phyloP scores from a whole-genome alignment of 495 filamentous ascomycete species.

The Daldinia vernicosa region DNA sequence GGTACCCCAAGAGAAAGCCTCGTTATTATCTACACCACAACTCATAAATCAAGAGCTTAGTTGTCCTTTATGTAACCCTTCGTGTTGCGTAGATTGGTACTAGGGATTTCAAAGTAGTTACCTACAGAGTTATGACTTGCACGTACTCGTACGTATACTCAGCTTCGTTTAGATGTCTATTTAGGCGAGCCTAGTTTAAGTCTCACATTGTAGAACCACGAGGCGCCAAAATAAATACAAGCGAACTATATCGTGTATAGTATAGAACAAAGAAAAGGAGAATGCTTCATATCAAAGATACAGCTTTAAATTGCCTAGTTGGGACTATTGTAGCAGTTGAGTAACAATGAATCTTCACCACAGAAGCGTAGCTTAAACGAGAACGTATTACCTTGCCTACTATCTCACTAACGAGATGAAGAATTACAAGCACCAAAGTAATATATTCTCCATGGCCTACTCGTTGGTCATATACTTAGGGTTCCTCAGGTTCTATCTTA shows the following conservation, averaged over 20 bases:
- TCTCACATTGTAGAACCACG: not conserved
- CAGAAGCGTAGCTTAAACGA: not conserved
- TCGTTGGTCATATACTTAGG: slow-evolving; percentile 16
- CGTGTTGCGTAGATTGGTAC: not conserved
- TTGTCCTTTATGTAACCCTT: not conserved
- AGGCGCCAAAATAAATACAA: not conserved
- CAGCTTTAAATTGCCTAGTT: not conserved
- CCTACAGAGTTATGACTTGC: not conserved
- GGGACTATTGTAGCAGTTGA: not conserved
- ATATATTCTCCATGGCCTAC: slow-evolving; percentile 29
- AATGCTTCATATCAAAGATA: no score
- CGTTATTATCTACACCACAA: not conserved
- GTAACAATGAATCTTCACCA: not conserved
- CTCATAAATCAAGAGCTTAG: not conserved
- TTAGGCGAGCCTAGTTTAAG: not conserved
- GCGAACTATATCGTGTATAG: not conserved
- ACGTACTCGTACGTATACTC: not conserved
- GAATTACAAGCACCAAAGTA: slow-evolving; percentile 18
- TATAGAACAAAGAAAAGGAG: no score
- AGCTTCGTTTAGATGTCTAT: not conserved
- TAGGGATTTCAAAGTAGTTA: not conserved
- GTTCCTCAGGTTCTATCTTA: slow-evolving; percentile 6
- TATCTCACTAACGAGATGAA: not conserved
- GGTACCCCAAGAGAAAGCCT: not conserved
- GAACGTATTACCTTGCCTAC: not conserved